phyloP scores from a whole-genome alignment of 2,329 filamentous ascomycete genomes.

The Trichoderma harzianum region DNA sequence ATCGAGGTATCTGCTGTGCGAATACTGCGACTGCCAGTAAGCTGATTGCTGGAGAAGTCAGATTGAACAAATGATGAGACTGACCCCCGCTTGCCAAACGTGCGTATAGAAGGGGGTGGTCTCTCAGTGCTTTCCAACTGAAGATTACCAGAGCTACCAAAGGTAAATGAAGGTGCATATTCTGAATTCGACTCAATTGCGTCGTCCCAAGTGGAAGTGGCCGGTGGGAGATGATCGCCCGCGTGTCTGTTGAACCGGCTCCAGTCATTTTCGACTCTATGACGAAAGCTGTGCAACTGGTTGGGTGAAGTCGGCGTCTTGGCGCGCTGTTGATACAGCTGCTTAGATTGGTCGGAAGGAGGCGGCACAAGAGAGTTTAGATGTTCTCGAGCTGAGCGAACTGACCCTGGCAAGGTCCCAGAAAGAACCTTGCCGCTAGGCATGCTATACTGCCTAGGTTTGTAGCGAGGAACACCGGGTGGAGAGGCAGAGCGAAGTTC shows the following conservation, averaged over 20 bases:
- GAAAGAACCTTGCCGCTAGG: background rate
- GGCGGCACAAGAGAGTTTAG: background rate
- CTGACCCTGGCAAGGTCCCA: background rate
- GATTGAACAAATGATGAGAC: conserved; percentile 11
- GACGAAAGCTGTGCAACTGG: conserved; percentile 9
- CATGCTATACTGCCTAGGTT: conserved; percentile 13
- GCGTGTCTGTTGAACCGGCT: conserved; percentile 11
- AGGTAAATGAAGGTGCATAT: background rate
- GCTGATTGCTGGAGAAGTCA: conserved; percentile 8
- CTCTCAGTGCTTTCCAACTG: background rate
- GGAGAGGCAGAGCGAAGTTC: conserved; percentile 13
- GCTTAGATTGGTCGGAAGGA: background rate
- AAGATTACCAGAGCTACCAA: background rate
- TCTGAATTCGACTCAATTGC: conserved; percentile 4
- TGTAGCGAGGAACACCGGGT: conserved; percentile 15
- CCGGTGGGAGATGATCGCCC: background rate
- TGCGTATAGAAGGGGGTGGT: background rate
- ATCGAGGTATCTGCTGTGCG: conserved; percentile 17
- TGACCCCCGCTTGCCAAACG: conserved; percentile 11
- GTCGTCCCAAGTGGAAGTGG: background rate
- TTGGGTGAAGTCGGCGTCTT: conserved; percentile 5
- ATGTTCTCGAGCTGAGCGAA: conserved; percentile 16
- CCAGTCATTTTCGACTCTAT: conserved; percentile 15
- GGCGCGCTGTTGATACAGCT: background rate
- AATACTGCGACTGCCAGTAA: conserved; percentile 12